These are phyloP conservation scores for Crithidia mellificae DNA, from an alignment of 208 protist species.

Conservation along the genomic window DNA sequence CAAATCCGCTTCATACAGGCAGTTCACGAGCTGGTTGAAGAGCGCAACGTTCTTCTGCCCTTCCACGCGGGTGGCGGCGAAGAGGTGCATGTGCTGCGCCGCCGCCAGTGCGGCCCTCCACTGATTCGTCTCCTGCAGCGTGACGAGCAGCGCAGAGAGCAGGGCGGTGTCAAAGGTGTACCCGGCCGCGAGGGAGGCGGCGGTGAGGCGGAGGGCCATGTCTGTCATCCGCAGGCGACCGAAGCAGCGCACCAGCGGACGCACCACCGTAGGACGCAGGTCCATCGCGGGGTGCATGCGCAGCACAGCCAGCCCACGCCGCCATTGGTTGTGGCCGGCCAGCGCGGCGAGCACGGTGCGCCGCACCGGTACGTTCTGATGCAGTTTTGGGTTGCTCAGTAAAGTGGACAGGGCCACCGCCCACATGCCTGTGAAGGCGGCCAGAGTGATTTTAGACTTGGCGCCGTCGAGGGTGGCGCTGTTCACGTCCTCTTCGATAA, in stretches of 20 bases:
- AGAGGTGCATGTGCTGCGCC: conserved; percentile 53
- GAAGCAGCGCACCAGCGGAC: conserved; percentile 67
- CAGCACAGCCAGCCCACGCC: conserved; percentile 44
- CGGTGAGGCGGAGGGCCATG: conserved; percentile 49
- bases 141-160: conserved; percentile 56
- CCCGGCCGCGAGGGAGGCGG: conserved; percentile 54
- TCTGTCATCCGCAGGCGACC: conserved; percentile 35
- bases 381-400: conserved; percentile 38
- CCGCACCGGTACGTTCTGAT: conserved; percentile 31
- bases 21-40: conserved; percentile 58
- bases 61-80: conserved; percentile 44
- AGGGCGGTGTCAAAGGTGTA: conserved; percentile 45
- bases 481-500: conserved; percentile 86
- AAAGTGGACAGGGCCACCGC: conserved; percentile 58
- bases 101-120: conserved; percentile 56
- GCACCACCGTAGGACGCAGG: conserved; percentile 41
- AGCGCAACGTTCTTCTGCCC: conserved; percentile 29
- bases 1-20: conserved; percentile 65
- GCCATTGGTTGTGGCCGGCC: conserved; percentile 42
- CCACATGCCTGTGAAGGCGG: conserved; percentile 78
- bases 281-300: conserved; percentile 26
- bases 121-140: conserved; percentile 51
- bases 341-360: conserved; percentile 59
- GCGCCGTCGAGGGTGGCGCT: conserved; percentile 47
- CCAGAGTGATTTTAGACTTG: conserved; percentile 53